A percentile compares a stretch with the other conserved stretches of the same genome.
phyloP scores from a whole-genome alignment of 2,329 filamentous ascomycete species.

The Phialophora chinensis region DNA sequence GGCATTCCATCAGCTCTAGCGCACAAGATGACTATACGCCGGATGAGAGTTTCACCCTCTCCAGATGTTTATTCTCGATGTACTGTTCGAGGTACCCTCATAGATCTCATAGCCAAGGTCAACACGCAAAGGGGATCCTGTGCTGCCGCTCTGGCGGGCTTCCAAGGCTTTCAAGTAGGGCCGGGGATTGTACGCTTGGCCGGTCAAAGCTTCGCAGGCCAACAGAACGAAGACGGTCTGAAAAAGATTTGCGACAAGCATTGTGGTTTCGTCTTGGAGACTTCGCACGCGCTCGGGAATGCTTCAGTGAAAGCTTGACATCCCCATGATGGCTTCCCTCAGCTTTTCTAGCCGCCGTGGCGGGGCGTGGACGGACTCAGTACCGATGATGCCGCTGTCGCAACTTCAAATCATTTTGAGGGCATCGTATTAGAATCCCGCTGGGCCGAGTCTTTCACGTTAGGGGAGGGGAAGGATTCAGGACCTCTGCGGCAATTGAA shows the following conservation, averaged over 20 bases:
- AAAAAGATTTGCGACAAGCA: not conserved
- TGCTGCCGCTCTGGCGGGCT: constrained; percentile 21
- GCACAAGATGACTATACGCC: not conserved
- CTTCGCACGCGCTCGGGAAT: not conserved
- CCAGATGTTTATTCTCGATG: constrained; percentile 52
- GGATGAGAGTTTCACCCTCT: constrained; percentile 48
- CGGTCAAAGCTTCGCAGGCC: not conserved
- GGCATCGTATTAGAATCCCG: not conserved
- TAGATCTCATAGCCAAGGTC: constrained; percentile 57
- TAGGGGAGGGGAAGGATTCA: not conserved
- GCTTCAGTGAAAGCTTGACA: constrained; percentile 3
- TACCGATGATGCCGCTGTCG: not conserved
- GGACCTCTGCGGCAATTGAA: not conserved
- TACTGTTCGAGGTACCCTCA: constrained; percentile 50
- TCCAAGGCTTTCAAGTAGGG: constrained; percentile 22
- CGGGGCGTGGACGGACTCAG: not conserved
- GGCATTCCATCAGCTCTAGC: constrained; percentile 22
- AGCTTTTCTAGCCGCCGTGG: not conserved
- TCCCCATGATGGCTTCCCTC: not conserved
- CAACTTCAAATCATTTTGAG: not conserved
- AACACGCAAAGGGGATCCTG: constrained; percentile 42
- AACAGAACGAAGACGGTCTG: not conserved
- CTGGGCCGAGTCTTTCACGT: not conserved
- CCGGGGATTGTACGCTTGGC: constrained; percentile 17
- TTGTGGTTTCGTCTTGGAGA: not conserved